Evolutionary conservation across 108 stramenopile species (phyloP).

Genomic region (Aurantiochytrium sp.): DNA sequence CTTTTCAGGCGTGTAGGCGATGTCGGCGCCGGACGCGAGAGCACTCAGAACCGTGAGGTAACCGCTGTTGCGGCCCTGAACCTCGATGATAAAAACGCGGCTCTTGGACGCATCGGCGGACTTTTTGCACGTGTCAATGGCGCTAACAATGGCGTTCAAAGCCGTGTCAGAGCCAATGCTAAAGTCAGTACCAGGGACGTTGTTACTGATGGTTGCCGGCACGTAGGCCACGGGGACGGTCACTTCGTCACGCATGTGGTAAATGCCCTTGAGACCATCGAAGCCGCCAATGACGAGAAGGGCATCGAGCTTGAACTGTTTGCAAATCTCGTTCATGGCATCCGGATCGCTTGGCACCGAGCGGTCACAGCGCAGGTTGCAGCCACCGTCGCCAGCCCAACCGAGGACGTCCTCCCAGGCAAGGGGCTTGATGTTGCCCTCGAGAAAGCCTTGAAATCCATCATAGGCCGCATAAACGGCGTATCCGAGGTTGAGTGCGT

Average conservation of each 20-base stretch:
- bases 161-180: constrained; percentile 3
- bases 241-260: not conserved
- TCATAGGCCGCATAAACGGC: not conserved
- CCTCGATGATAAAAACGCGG: constrained; percentile 6
- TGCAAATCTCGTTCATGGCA: not conserved
- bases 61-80: not conserved
- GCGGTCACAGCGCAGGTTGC: not conserved
- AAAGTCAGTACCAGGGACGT: constrained; percentile 6
- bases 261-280: constrained; percentile 1
- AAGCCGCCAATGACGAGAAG: constrained; percentile 11
- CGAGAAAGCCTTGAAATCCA: not conserved
- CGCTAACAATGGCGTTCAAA: constrained; percentile 3
- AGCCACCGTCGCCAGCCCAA: constrained; percentile 7
- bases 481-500: not conserved
- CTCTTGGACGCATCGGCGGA: constrained; percentile 11
- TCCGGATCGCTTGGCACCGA: not conserved
- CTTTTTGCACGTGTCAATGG: constrained; percentile 8
- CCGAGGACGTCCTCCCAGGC: not conserved
- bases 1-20: not conserved
- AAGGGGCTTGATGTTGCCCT: not conserved
- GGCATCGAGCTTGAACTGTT: not conserved
- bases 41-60: not conserved
- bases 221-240: not conserved
- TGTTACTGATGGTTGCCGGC: not conserved
- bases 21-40: not conserved